phyloP scores from a whole-genome alignment of 2,329 filamentous ascomycete genomes.

The Hypomyces rosellus region DNA sequence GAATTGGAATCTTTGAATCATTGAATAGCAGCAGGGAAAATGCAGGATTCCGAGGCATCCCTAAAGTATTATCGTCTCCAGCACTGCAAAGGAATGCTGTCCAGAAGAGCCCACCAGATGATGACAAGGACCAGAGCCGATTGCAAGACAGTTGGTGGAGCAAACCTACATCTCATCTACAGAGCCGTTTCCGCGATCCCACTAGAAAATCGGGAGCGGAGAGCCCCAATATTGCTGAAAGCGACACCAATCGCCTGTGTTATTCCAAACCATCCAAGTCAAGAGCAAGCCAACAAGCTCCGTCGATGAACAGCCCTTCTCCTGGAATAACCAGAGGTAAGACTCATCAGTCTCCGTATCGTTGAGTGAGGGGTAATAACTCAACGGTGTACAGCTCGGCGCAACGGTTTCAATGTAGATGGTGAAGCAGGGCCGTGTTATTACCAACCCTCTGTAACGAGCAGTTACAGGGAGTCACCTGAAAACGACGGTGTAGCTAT shows the following conservation, averaged over 20 bases:
- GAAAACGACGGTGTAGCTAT: not conserved
- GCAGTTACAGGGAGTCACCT: not conserved
- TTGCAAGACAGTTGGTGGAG: not conserved
- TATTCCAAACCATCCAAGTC: not conserved
- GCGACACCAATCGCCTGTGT: not conserved
- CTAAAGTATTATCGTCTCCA: constrained; percentile 1
- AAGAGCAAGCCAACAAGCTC: not conserved
- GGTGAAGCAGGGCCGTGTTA: constrained; percentile 13
- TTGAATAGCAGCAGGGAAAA: constrained; percentile 12
- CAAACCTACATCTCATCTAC: not conserved
- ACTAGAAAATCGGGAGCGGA: not conserved
- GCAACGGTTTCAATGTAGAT: constrained; percentile 17
- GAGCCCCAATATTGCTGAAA: not conserved
- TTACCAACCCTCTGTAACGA: not conserved
- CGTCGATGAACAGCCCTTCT: not conserved
- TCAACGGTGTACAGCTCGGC: not conserved
- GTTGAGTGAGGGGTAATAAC: too few relatives aligned
- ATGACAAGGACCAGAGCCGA: not conserved
- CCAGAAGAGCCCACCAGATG: not conserved
- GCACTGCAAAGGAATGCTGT: not conserved
- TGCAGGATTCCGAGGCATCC: not conserved
- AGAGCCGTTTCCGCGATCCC: not conserved
- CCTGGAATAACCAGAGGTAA: not conserved
- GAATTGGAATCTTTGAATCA: constrained; percentile 25
- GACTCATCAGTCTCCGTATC: not conserved